Evolutionary conservation across 192 early-diverging fungal genomes (phyloP), one percentile per base, ranked within the genome.

Genomic region (Phlyctochytrium bullatum): DNA sequence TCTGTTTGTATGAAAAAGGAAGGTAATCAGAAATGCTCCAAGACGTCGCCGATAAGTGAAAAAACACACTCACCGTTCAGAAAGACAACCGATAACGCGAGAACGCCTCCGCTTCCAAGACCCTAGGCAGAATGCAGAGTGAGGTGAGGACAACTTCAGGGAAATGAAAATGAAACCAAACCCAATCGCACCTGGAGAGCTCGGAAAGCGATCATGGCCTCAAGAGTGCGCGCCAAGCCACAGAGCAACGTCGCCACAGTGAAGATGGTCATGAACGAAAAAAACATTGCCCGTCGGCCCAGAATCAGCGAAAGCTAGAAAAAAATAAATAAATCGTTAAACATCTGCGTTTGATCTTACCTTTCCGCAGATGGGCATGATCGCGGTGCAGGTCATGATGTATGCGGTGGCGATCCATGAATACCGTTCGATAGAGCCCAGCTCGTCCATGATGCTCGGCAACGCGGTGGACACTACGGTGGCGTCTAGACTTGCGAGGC

Each of bases 161-260:
- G n/a, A n/a, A n/a, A n/a, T n/a, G n/a, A n/a, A n/a, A n/a, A n/a
- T n/a, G n/a, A n/a, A n/a, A n/a, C n/a, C n/a, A n/a, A n/a, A n/a
- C 20, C 20, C 40, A 47, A 74, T 20, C 89, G 88, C 63, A 84
- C 81, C 40, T 20, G 17, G 61, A 66, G 12, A 16, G 64, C 64
- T 16, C 64, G 12, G 23, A 20, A 4, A 66, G 28, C 6, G 10
- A 66, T 28, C 6, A 66, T 10, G 10, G 17, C 23, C 17, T 12
- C 17, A 28, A 66, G 29, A 25, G 6, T 24, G 25, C 10, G 10
- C 61, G 64, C 29, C 4, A 28, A 4, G 10, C 64, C 64, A 60
- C 64, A 66, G 6, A 6, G 12, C 4, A 27, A 60, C 17, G 58
- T 16, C 4, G 62, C 64, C 58, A 66, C 59, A 20, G 30, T 17